Base-by-base conservation (phyloP, 2,329 filamentous ascomycete genomes). In the Bimuria novae-zelandiae region DNA sequence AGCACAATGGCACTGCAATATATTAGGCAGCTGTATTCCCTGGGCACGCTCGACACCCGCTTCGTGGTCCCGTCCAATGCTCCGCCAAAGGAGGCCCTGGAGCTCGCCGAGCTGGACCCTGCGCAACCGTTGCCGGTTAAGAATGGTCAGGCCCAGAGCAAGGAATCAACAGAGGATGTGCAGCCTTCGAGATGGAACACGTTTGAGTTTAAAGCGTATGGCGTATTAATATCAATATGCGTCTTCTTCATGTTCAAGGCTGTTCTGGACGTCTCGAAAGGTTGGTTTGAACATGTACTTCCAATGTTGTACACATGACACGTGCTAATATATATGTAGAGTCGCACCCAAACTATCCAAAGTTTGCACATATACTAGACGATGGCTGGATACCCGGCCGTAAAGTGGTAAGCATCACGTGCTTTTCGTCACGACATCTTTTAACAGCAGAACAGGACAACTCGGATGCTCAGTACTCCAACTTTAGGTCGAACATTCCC, bases 321-420 rank as follows among this genome's bases (percentile, higher is more conserved):
- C 14, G 11, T 39, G 17, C 41, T 66, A 14, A 67, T 17, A 42
- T 17, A 17, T 27, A 10, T 6, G 2, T 25, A 96, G 92, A 88
- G 54, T 87, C 86, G 30, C 89, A 97, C 70, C 89, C 90, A 4
- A 86, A 89, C 61, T 99, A 94, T 70, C 71, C 81, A 53, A 89
- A 87, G 62, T 97, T 87, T 69, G 82, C 88, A 56, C 78, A 79
- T 54, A 79, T 87, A 33, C 82, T 99, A 14, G 86, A 85, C 2
- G 81, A 86, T 7, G 95, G 94, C 62, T 99, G 94, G 94, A 89
- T 99, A 52, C 89, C 89, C 7, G 93, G 93, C 22, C 89, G 93
- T 54, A 90, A 90, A 81, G 90, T 97, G 57, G 89, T 91, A 80
- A 72, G 64, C 1, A 21, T 7, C 19, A 30, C 17, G 29, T 22